These are phyloP conservation scores for Glarea lozoyensis DNA, from an alignment of 495 filamentous ascomycete species.

Conservation along the genomic window DNA sequence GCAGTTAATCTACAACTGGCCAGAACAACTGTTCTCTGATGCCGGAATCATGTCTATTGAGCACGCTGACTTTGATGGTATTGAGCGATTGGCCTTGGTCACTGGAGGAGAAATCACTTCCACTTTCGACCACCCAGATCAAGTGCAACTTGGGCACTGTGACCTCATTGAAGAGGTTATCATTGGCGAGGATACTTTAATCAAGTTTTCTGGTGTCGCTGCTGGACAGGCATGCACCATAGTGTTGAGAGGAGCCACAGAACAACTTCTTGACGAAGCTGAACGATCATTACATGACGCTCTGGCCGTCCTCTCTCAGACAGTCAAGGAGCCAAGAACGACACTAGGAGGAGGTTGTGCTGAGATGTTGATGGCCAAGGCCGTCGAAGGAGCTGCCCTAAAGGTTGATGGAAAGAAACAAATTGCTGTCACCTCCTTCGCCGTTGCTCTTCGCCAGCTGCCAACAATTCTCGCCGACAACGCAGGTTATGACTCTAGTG, in stretches of 20 bases:
- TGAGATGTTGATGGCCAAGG: conserved; percentile 98
- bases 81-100: conserved; percentile 88
- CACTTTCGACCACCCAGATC: conserved; percentile 95
- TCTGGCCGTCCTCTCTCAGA: conserved; percentile 93
- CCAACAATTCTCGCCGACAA: conserved; percentile 98
- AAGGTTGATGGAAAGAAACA: conserved; percentile 96
- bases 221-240: conserved; percentile 95
- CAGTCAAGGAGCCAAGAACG: conserved; percentile 85
- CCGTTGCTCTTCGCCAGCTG: conserved; percentile 79
- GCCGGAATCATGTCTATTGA: conserved; percentile 97
- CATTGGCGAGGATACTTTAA: conserved; percentile 93
- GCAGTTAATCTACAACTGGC: conserved; percentile 99
- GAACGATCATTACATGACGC: conserved; percentile 95
- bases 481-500: conserved; percentile 88
- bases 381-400: conserved; percentile 87
- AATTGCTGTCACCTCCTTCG: conserved; percentile 83
- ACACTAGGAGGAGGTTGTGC: conserved; percentile 94
- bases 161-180: conserved; percentile 97
- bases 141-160: conserved; percentile 90
- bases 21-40: conserved; percentile 96
- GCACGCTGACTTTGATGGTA: conserved; percentile 97
- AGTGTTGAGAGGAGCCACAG: conserved; percentile 90
- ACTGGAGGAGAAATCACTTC: conserved; percentile 96
- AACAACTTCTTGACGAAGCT: conserved; percentile 93
- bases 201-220: conserved; percentile 94